These are phyloP conservation scores for Pleurozium schreberi DNA, from an alignment of 225 moss, liverwort and hornwort genomes.

Conservation along the genomic window DNA sequence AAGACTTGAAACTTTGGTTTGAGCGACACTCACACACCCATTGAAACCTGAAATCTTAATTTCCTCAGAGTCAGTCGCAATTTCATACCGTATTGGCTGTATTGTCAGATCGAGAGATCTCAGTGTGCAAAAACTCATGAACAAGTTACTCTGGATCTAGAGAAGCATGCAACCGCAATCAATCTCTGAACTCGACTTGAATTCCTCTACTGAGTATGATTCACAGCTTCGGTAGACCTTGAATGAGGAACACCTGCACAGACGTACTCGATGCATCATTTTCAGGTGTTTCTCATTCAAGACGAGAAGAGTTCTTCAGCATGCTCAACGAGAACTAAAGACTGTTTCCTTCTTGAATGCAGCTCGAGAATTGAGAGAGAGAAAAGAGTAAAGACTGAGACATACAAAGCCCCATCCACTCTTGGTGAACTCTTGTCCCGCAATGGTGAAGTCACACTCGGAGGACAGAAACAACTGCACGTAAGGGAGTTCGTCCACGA, in stretches of 20 bases:
- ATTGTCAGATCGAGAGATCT: neutral
- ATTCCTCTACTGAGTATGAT: no score
- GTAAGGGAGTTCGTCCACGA: conserved; percentile 92
- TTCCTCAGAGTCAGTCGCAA: neutral
- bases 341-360: neutral
- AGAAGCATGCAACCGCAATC: no score
- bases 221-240: neutral
- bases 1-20: neutral
- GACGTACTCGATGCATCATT: neutral
- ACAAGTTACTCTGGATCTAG: no score
- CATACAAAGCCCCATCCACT: conserved; percentile 99
- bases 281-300: neutral
- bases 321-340: neutral
- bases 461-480: conserved; percentile 69
- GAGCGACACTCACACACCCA: neutral
- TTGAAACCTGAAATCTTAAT: neutral
- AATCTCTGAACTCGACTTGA: no score
- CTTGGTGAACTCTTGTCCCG: conserved; percentile 93
- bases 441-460: conserved; percentile 64
- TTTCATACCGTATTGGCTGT: neutral
- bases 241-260: neutral
- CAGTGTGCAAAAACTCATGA: neutral
- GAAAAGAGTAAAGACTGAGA: neutral
- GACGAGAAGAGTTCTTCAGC: neutral
- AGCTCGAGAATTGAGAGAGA: neutral